Base-by-base conservation (phyloP, 495 filamentous ascomycete species). In the Aspergillus panamensis region DNA sequence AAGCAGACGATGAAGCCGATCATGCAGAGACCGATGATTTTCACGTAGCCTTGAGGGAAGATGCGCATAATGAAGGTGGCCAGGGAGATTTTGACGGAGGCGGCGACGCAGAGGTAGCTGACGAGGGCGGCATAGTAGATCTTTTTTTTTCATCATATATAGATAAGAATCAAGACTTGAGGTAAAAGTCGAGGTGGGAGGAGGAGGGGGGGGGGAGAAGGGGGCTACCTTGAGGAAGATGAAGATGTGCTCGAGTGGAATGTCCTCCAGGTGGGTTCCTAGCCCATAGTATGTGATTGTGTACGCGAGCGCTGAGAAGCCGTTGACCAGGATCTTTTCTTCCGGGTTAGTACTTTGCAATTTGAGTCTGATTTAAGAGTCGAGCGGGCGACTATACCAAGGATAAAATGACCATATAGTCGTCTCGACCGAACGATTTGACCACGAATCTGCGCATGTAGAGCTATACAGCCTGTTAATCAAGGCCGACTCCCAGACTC, bases 31-130 rank as follows among this genome's bases (percentile, higher is more conserved):
- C 61, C 60, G 7, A 44, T 51, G 5, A 19, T 49, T 10, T 48
- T 48, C 29, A 66, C 47, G 19, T 35, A 59, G 10, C 49, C 47
- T 13, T 50, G 48, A 4, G 64, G 64, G 48, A 63, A 63, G 14
- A 62, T 40, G 32, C 64, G 64, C 61, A 66, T 63, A 44, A 66
- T 55, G 51, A 66, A 66, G 19, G 52, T 19, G 4, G 50, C 35
- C 21, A 66, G 55, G 55, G 58, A 61, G 21, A 53, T 50, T 43
- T 66, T 66, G 45, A 63, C 64, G 8, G 60, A 13, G 5, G 49
- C 17, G n/a, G 53, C 63, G 14, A 62, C 63, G 44, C 52, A 56
- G 25, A 66, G 53, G 39, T 66, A 66, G 42, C 48, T 58, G 42
- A 50, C 53, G 8, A 59, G 29, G n/a, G 58, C 25, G 21, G 59